Evolutionary conservation across 768 basidiomycete genomes (phyloP), one percentile per base, ranked within the genome.

Genomic region (Amanita inopinata): DNA sequence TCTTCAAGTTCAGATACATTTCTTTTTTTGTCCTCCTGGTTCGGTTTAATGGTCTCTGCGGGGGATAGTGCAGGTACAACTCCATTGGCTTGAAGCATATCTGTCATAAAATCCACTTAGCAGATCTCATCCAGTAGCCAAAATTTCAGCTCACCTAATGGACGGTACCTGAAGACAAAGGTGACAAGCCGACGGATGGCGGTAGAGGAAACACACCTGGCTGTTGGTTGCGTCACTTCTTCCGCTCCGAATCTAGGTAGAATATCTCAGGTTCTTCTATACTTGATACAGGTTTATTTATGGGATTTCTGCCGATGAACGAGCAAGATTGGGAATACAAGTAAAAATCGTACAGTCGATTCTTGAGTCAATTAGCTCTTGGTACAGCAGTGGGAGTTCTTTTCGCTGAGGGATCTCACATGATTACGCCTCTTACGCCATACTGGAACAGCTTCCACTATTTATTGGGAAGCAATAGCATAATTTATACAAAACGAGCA

Each of bases 141-240:
- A 14, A 19, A n/a, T n/a, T n/a, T n/a, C 2, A 32, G 22, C 51
- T 19, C 22, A 59, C 56, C 53, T 3, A 53, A 35, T 5, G 56
- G 46, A 17, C 57, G 45, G 43, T 59, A 57, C 33, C 44, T 53
- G 35, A 59, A 57, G 8, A 51, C 46, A 35, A 57, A 56, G 11
- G 47, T 54, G 0, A 40, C 51, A 3, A 53, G 35, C 15, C 24
- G 33, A 4, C 40, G 22, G 14, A 38, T 1, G 23, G 3, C 25
- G 14, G 0, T 14, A 11, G 3, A 4, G 3, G 9, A n/a, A 20
- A 0, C 8, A 19, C 23, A 7, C n/a, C n/a, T n/a, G 19, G 11
- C 7, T 1, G 5, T 45, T n/a, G 2, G 6, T 3, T 19, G 0
- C 28, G 3, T 15, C n/a, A 18, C 30, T 25, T 39, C 2, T 17